Conservation (phyloP, 441 rosid species). For the Aleurites moluccanus region DNA sequence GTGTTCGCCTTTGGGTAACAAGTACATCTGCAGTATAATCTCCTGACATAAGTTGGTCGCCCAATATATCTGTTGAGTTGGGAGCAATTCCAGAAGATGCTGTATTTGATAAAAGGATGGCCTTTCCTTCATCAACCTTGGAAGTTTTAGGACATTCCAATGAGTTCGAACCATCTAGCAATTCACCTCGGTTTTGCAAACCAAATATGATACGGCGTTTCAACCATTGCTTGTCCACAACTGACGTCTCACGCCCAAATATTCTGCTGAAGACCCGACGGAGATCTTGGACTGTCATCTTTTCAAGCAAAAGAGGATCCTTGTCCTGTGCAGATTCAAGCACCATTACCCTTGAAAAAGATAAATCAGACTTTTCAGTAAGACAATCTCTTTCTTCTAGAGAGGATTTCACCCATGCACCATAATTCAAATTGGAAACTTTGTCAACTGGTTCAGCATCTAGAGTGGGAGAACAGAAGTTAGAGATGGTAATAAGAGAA, state of each 20-base stretch:
- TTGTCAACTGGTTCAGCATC: neutral
- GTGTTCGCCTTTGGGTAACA: neutral
- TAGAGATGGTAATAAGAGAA: neutral
- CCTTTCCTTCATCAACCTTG: neutral
- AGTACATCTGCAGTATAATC: neutral
- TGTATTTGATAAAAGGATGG: neutral
- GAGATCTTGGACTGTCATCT: slow-evolving; percentile 9
- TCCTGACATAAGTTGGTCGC: neutral
- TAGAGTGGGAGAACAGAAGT: neutral
- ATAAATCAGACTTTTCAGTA: neutral
- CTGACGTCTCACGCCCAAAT: slow-evolving; percentile 8
- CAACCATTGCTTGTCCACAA: slow-evolving; percentile 5
- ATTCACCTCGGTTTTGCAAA: slow-evolving; percentile 5
- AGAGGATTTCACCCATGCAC: neutral
- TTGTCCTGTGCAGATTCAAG: neutral
- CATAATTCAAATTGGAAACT: neutral
- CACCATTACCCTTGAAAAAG: neutral
- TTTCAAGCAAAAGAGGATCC: neutral
- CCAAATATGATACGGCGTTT: neutral
- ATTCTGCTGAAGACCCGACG: neutral
- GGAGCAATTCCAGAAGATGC: neutral
- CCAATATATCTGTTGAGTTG: neutral
- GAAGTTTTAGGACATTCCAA: neutral
- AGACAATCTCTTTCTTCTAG: neutral
- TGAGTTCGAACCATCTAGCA: neutral